A percentile compares a stretch with the other conserved stretches of the same genome.
Evolutionary conservation across 164 flowering plant genomes (phyloP).

Genomic region (Tetracentron sinense): DNA sequence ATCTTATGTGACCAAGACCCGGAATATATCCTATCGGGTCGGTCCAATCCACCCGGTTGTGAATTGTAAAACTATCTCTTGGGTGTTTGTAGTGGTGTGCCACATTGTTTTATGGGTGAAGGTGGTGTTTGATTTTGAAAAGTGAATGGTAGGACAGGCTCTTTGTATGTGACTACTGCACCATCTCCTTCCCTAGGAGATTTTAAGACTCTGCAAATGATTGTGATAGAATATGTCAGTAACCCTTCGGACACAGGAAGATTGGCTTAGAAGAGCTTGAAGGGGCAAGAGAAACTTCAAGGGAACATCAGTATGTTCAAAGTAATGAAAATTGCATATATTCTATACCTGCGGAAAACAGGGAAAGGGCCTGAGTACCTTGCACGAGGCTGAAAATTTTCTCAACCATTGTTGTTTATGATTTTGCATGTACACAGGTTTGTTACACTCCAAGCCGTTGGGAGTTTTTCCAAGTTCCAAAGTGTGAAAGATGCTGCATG

Average conservation of each 20-base stretch:
- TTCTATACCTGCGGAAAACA: neutral
- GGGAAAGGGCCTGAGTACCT: no score
- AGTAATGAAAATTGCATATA: neutral
- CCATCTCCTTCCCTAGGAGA: neutral
- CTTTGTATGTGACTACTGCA: neutral
- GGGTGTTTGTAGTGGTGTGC: no score
- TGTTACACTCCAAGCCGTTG: neutral
- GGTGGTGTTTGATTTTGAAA: neutral
- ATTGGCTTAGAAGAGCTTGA: neutral
- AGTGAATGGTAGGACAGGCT: neutral
- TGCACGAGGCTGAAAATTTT: neutral
- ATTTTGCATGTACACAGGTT: neutral
- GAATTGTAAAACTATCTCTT: no score
- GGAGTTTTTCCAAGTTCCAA: neutral
- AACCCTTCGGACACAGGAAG: conserved; percentile 5
- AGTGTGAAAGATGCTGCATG: neutral
- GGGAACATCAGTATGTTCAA: neutral
- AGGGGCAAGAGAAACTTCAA: neutral
- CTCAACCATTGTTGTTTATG: neutral
- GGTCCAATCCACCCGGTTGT: neutral
- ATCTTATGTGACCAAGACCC: no score
- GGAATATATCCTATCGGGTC: neutral
- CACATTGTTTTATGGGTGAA: no score
- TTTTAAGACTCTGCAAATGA: neutral
- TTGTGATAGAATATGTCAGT: neutral